phyloP scores from a whole-genome alignment of 1,139 yeast species.

The Sugiyamaella novakii region DNA sequence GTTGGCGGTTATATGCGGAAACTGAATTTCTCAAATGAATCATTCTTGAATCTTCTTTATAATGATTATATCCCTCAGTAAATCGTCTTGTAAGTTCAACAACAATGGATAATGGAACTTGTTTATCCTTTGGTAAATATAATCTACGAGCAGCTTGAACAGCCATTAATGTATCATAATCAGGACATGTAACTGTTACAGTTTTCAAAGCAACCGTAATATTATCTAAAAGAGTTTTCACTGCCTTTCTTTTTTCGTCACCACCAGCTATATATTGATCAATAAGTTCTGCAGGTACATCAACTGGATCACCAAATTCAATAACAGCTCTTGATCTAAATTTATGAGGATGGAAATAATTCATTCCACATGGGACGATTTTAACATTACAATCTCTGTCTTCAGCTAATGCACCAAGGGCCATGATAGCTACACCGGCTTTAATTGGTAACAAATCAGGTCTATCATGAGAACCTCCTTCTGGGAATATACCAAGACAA shows the following conservation, averaged over 20 bases:
- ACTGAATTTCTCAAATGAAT: slow-evolving; percentile 62
- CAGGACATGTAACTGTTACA: slow-evolving; percentile 90
- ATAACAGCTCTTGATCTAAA: slow-evolving; percentile 93
- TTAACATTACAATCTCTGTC: slow-evolving; percentile 72
- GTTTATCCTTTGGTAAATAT: slow-evolving; percentile 73
- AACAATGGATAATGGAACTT: slow-evolving; percentile 76
- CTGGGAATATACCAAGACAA: slow-evolving; percentile 95
- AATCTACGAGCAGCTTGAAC: slow-evolving; percentile 92
- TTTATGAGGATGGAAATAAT: slow-evolving; percentile 93
- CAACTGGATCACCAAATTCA: slow-evolving; percentile 90
- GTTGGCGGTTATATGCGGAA: slow-evolving; percentile 63
- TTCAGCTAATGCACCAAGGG: slow-evolving; percentile 82
- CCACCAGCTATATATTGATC: slow-evolving; percentile 58
- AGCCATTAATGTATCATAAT: slow-evolving; percentile 87
- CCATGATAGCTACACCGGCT: slow-evolving; percentile 98
- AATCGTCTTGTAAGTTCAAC: slow-evolving; percentile 89
- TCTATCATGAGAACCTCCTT: slow-evolving; percentile 96
- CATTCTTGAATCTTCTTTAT: slow-evolving; percentile 70
- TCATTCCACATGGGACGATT: slow-evolving; percentile 96
- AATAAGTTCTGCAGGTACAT: slow-evolving; percentile 64
- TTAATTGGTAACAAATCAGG: slow-evolving; percentile 87
- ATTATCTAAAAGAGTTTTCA: slow-evolving; percentile 65
- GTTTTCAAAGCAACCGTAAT: slow-evolving; percentile 78
- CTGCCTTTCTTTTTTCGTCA: slow-evolving; percentile 67
- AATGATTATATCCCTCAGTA: slow-evolving; percentile 74